These are phyloP conservation scores for Rugonectria rugulosa DNA, from an alignment of 2,329 filamentous ascomycete species.

Conservation along the genomic window DNA sequence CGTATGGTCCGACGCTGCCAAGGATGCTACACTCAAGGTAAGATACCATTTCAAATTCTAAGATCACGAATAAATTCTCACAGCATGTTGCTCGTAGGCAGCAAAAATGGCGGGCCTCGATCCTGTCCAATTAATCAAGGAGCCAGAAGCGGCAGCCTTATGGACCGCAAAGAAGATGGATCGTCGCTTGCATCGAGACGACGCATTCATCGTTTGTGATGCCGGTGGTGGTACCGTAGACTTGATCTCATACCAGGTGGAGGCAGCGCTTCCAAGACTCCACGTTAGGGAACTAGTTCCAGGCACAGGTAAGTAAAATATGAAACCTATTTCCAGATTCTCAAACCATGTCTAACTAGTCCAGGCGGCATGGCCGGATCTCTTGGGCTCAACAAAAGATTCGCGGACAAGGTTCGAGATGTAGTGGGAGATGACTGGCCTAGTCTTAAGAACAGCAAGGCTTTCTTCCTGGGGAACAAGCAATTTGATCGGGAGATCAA, in stretches of 20 bases:
- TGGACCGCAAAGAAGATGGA: constrained; percentile 21
- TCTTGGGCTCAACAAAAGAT: constrained; percentile 31
- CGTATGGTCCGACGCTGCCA: constrained; percentile 29
- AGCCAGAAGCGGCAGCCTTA: constrained; percentile 29
- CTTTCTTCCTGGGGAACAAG: constrained; percentile 19
- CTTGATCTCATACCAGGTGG: constrained; percentile 43
- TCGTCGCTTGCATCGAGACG: constrained; percentile 4
- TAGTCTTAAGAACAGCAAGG: constrained; percentile 12
- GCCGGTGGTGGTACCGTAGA: constrained; percentile 41
- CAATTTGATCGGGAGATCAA: constrained; percentile 33
- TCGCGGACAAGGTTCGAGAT: constrained; percentile 23
- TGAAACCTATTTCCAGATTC: no score
- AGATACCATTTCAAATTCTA: not conserved
- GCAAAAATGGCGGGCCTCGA: constrained; percentile 21
- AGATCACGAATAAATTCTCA: not conserved
- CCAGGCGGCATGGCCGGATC: constrained; percentile 34
- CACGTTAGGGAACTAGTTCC: constrained; percentile 36
- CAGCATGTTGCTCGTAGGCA: constrained; percentile 3
- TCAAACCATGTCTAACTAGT: not conserved
- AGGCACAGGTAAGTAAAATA: constrained; percentile 27
- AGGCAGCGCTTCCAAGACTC: constrained; percentile 29
- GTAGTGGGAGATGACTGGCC: constrained; percentile 27
- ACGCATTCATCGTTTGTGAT: constrained; percentile 37
- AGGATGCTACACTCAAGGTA: constrained; percentile 26
- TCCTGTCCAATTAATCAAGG: constrained; percentile 27